Evolutionary conservation across 805 yeast genomes (phyloP).

Genomic region (Saturnispora ahearnii): DNA sequence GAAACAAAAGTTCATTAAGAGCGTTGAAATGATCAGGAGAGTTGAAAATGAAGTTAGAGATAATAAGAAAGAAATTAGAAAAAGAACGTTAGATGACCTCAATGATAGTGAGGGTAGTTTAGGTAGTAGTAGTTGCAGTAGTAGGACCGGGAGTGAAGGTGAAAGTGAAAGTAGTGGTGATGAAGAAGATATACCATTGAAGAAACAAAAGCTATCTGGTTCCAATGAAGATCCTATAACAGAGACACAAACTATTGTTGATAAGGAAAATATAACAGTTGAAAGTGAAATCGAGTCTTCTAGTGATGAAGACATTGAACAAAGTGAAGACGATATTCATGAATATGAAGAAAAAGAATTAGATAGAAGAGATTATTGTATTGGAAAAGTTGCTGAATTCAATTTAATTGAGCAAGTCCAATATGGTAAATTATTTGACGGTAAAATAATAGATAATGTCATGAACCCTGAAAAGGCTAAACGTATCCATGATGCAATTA

Average conservation of each 20-base stretch:
- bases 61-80: not conserved
- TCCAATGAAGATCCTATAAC: not conserved
- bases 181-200: not conserved
- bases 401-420: not conserved
- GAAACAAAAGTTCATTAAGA: not conserved
- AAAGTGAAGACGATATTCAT: not conserved
- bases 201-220: not conserved
- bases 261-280: not conserved
- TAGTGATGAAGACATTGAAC: not conserved
- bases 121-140: not conserved
- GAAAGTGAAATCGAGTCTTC: conserved; percentile 7
- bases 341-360: not conserved
- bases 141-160: not conserved
- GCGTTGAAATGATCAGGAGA: not conserved
- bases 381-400: not conserved
- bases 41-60: not conserved
- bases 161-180: not conserved
- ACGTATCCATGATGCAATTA: not conserved
- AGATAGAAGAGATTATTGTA: not conserved
- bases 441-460: not conserved
- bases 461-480: conserved; percentile 1
- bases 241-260: not conserved
- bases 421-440: conserved; percentile 1
- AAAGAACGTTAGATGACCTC: not conserved
- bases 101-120: not conserved